These are phyloP conservation scores for Paramyrothecium roridum DNA, from an alignment of 2,329 filamentous ascomycete species.

Conservation along the genomic window DNA sequence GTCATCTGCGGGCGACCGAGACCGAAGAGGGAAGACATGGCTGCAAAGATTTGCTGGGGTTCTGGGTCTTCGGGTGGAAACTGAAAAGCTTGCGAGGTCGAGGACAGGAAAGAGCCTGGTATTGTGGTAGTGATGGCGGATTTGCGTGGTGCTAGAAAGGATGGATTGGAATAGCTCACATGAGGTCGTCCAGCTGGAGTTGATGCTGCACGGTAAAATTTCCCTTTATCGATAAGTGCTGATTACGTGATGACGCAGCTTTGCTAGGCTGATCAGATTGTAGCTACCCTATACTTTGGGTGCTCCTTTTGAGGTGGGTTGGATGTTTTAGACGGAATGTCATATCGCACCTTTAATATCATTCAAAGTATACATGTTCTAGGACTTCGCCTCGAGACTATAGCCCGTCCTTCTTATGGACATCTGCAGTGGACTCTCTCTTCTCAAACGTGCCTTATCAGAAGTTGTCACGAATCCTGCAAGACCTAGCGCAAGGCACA, in stretches of 20 bases:
- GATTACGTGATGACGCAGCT: constrained; percentile 19
- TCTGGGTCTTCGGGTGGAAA: neutral
- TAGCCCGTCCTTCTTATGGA: no score
- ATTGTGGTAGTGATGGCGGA: constrained; percentile 4
- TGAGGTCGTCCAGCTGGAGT: neutral
- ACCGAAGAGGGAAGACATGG: constrained; percentile 41
- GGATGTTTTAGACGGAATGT: no score
- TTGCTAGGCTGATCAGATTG: neutral
- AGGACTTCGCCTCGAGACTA: no score
- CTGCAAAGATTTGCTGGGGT: constrained; percentile 14
- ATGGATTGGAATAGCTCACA: neutral
- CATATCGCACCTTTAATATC: no score
- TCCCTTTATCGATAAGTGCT: constrained; percentile 16
- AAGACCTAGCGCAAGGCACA: no score
- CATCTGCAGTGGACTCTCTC: no score
- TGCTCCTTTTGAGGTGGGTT: no score
- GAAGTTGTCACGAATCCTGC: no score
- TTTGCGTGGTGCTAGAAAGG: constrained; percentile 8
- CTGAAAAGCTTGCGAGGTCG: neutral
- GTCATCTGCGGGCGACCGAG: constrained; percentile 73
- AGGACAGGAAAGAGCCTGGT: neutral
- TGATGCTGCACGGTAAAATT: constrained; percentile 17
- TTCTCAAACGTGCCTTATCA: no score
- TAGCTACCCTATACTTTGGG: constrained; percentile 13
- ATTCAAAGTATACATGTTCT: no score